Conservation (phyloP, 768 basidiomycete genomes). For the Agaricus blazei region DNA sequence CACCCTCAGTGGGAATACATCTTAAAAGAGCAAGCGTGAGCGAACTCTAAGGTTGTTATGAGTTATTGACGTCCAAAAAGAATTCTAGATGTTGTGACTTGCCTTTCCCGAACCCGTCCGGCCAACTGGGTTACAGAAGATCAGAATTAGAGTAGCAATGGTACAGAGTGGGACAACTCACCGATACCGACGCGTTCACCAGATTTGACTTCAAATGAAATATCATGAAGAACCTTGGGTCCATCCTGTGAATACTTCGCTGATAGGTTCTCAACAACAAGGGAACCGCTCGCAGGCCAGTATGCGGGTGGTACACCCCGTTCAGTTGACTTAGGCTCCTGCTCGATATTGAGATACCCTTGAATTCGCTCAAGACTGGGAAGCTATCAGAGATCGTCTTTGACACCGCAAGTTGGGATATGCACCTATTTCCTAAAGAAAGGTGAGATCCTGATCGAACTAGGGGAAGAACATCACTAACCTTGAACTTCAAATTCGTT, state of each 20-base stretch:
- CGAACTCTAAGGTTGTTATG: constrained; percentile 18
- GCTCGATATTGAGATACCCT: constrained; percentile 52
- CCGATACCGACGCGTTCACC: constrained; percentile 55
- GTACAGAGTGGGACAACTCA: constrained; percentile 12
- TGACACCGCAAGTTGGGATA: background rate
- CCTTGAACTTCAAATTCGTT: constrained; percentile 41
- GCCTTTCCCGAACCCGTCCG: constrained; percentile 39
- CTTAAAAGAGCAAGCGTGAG: constrained; percentile 46
- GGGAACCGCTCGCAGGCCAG: constrained; percentile 58
- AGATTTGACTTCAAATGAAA: constrained; percentile 43
- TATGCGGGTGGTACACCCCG: constrained; percentile 51
- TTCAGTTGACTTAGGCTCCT: constrained; percentile 38
- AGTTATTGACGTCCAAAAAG: background rate
- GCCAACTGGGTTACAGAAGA: constrained; percentile 22
- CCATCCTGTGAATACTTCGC: constrained; percentile 49
- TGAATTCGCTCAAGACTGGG: constrained; percentile 63
- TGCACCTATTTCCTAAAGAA: constrained; percentile 12
- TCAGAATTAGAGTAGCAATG: background rate
- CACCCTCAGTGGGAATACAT: constrained; percentile 47
- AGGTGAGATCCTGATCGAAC: background rate
- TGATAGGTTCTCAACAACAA: constrained; percentile 48
- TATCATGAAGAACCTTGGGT: constrained; percentile 47
- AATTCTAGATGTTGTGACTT: background rate
- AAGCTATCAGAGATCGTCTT: background rate
- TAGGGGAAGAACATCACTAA: constrained; percentile 6